Evolutionary conservation across 768 basidiomycete genomes (phyloP), one percentile per base, ranked within the genome.

Genomic region (Cyathus striatus): DNA sequence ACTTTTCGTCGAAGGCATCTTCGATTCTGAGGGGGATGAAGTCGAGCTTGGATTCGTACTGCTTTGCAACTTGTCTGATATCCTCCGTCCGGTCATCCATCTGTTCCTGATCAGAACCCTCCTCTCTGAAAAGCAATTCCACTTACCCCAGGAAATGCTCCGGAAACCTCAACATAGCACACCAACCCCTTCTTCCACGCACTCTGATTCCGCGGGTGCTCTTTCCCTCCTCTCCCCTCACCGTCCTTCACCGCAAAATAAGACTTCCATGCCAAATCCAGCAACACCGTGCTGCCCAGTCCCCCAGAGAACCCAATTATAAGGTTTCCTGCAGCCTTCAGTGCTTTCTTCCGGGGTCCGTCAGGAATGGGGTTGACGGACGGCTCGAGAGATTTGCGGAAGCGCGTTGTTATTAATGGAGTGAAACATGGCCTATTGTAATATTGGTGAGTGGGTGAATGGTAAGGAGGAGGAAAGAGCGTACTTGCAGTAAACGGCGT

Each of bases 401-500:
- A 87, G 51, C 83, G 86, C 45, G 69, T 61, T 6, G 70, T 69
- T 4, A 86, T 65, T 17, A 84, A 68, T 4, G 79, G 75, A 27
- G 73, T 66, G 59, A 90, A 88, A 53, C 87, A 90, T 3, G 56
- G 41, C 47, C 64, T 65, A 37, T 42, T 16, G 10, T 25, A 22
- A 10, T 9, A 24, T 13, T 22, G 23, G 30, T 41, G 27, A 33
- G 41, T 26, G 25, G 34, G 24, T 33, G 21, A 17, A 39, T 23
- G 27, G 21, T 23, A 38, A 34, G 23, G 38, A 25, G 48, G 42
- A 40, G 25, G 18, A 27, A 45, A 49, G 17, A 36, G 27, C 72
- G 52, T 53, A 88, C 88, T 80, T 87, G 86, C 89, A 91, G 55
- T 90, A 91, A 16, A 87, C 83, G 12, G 84, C 79, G 57, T 90